Evolutionary conservation across 768 basidiomycete species (phyloP).

Genomic region (Nidula microcarpa): DNA sequence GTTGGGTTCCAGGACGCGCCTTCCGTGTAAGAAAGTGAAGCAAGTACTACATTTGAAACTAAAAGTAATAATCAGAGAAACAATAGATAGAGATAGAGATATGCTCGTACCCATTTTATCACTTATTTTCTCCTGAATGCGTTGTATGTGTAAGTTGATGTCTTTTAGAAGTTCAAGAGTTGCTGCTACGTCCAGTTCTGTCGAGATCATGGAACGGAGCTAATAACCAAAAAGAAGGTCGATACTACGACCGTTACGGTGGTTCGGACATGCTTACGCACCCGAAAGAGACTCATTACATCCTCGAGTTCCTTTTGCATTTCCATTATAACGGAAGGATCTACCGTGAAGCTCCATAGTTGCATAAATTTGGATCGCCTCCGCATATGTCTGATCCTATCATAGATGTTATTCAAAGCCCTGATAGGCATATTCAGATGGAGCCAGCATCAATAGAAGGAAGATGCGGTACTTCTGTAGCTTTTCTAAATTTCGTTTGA

Average conservation of each 20-base stretch:
- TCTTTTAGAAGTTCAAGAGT: not conserved
- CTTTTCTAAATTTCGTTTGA: not conserved
- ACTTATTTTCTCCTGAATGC: not conserved
- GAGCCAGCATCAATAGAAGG: not conserved
- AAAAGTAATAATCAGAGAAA: not conserved
- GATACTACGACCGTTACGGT: not conserved
- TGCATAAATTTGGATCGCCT: not conserved
- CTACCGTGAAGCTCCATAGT: not conserved
- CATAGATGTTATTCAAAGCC: not conserved
- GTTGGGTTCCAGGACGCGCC: slow-evolving; percentile 6
- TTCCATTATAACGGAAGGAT: not conserved
- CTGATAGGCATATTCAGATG: not conserved
- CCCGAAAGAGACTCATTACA: not conserved
- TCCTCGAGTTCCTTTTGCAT: not conserved
- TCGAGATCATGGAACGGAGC: not conserved
- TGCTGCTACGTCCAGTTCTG: not conserved
- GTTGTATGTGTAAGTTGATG: not conserved
- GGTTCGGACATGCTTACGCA: too few species aligned
- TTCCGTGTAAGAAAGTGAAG: slow-evolving; percentile 6
- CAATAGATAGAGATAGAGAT: not conserved
- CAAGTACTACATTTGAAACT: not conserved
- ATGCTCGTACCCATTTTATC: not conserved
- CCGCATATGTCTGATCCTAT: not conserved
- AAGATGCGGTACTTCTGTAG: not conserved
- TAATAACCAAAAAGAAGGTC: not conserved